Evolutionary conservation across 768 basidiomycete species (phyloP).

Genomic region (Phylloporus sp.): DNA sequence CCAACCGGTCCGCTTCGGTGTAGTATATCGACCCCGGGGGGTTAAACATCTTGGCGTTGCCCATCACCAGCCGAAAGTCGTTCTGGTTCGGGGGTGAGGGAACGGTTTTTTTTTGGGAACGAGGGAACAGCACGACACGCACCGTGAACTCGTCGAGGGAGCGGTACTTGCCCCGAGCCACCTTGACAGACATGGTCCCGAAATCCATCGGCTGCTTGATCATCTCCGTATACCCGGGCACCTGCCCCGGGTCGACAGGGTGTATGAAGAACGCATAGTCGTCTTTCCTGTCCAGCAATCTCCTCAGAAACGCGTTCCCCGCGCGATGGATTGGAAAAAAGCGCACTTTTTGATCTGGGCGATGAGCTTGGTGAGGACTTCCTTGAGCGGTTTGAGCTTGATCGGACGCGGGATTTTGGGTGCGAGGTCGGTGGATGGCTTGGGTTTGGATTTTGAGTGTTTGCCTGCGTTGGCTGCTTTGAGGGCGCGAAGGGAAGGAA

Average conservation of each 20-base stretch:
- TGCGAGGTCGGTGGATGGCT: conserved; percentile 24
- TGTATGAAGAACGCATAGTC: conserved; percentile 79
- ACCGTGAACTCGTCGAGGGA: conserved; percentile 78
- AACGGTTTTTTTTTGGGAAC: background rate
- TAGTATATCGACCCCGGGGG: conserved; percentile 69
- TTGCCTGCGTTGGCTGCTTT: conserved; percentile 53
- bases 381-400: conserved; percentile 76
- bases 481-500: conserved; percentile 60
- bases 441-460: conserved; percentile 40
- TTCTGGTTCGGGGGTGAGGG: conserved; percentile 33
- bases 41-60: conserved; percentile 74
- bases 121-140: conserved; percentile 20
- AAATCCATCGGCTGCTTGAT: conserved; percentile 91
- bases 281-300: conserved; percentile 58
- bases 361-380: conserved; percentile 63
- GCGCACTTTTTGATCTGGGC: conserved; percentile 69
- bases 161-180: conserved; percentile 69
- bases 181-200: conserved; percentile 78
- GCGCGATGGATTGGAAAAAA: background rate
- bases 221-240: conserved; percentile 59
- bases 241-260: conserved; percentile 58
- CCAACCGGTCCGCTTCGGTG: conserved; percentile 67
- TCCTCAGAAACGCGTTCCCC: conserved; percentile 13
- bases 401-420: conserved; percentile 46
- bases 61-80: conserved; percentile 67